Base-by-base conservation (phyloP, 176 grass and related monocot genomes). In the Oryza australiensis region DNA sequence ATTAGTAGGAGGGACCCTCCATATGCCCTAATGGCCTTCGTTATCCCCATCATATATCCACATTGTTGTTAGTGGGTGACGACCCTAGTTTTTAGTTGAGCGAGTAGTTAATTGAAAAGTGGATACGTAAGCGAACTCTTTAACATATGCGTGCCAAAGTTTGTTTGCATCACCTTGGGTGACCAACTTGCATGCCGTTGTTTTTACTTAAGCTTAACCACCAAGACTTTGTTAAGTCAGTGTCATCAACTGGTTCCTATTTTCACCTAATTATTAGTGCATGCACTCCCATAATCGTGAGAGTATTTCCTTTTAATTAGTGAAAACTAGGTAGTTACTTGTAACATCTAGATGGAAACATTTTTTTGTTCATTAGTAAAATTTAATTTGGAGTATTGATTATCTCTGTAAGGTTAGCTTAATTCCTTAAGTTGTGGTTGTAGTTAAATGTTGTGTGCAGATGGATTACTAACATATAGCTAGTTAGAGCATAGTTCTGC, bases 111-210 rank as follows among this genome's bases (percentile, higher is more conserved):
- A 76, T 30, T 2, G 0, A 69, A 74, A 82, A 84, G 55, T 37
- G 27, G 33, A 26, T 92, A 81, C 90, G 80, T 90, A 85, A 79
- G 83, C 88, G 38, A 68, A 82, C 83, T 90, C 83, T 90, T 83
- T 90, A 73, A 41, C 82, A 74, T 88, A 74, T 88, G 72, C 85
- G 93, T 86, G 82, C 70, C 88, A 95, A 88, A 88, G 78, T 77
- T 89, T 76, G 82, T 86, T 68, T 64, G 74, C 74, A 78, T 90
- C 79, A 79, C 80, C 26, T 13, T 14, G 3, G 68, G 69, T 34
- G 35, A 37, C 29, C 88, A 86, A 53, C 67, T 86, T 68, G 74
- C 78, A 57, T 37, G 57, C 79, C 83, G 24, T 38, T 86, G 14
- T 77, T 81, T 60, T 66, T 35, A 22, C 35, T 65, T 73, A 79